Evolutionary conservation across 176 grass and related monocot species (phyloP), one percentile per base, ranked within the genome.

Genomic region (Sorghum bicolor): DNA sequence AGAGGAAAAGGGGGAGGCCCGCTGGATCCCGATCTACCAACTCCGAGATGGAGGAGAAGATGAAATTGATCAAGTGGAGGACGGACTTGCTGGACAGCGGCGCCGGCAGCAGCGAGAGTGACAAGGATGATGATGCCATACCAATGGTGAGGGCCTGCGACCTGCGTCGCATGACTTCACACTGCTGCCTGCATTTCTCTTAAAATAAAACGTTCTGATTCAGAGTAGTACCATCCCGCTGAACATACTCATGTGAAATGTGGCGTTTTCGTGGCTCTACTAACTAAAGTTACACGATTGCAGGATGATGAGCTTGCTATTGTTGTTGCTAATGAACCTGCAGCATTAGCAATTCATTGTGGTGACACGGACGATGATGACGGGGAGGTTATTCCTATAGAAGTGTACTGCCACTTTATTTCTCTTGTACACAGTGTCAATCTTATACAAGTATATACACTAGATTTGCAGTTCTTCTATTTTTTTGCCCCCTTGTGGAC

Each of bases 31-130:
- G 40, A 3, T 26, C 25, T 5, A 13, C 20, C 12, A 22, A 67
- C 62, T 47, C 15, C 72, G 36, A 48, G 37, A 87, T 76, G 79
- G 85, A 87, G 79, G 85, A 87, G 37, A 87, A 76, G 47, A 69
- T 69, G 38, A 37, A 5, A 17, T 33, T 87, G 79, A 72, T 87
- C 13, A 43, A 44, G 7, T 22, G 58, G 31, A 70, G 86, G 64
- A 37, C 67, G 0, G 38, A 30, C 63, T 61, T 87, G 30, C 79
- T 82, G 3, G 50, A 76, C 13, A 8, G 19, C 30, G 28, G 72
- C 45, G 22, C 14, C 15, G 25, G 79, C 32, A 12, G n/a, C 45
- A 30, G 70, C 33, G 50, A 48, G 8, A 81, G 78, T 22, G 71
- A 82, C 62, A 81, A 69, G 8, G 79, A 69, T 20, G 48, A 34